These are phyloP conservation scores for Rhodosporidiobolus odoratus DNA, from an alignment of 768 basidiomycete genomes.

Conservation along the genomic window DNA sequence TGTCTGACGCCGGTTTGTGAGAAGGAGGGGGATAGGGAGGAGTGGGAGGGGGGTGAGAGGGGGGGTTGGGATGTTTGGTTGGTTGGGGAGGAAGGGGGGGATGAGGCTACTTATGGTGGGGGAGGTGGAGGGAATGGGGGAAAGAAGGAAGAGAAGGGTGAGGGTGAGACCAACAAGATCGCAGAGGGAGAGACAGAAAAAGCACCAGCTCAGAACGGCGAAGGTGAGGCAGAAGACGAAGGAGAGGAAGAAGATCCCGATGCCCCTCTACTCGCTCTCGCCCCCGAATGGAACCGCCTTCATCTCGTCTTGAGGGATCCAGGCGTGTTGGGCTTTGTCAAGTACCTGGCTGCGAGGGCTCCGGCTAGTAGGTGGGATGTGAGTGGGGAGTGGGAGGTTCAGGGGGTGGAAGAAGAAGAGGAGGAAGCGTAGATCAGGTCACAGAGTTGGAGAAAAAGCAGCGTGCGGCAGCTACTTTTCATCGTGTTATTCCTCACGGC, in stretches of 20 bases:
- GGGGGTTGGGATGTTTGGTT: conserved; percentile 99
- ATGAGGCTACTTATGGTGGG: conserved; percentile 85
- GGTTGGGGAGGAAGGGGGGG: conserved; percentile 88
- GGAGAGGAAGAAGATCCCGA: conserved; percentile 53
- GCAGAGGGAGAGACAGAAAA: conserved; percentile 13
- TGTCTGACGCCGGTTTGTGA: conserved; percentile 56
- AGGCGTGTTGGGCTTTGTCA: conserved; percentile 88
- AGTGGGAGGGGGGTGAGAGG: conserved; percentile 68
- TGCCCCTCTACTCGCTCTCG: conserved; percentile 74
- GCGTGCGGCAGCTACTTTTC: too few species aligned
- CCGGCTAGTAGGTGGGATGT: conserved; percentile 90
- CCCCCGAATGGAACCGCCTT: conserved; percentile 82
- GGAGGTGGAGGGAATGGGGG: conserved; percentile 48
- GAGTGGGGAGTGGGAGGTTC: conserved; percentile 80
- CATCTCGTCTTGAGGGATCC: conserved; percentile 86
- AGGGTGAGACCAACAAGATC: not conserved
- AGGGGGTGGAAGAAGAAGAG: conserved; percentile 30
- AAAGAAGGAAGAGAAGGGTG: conserved; percentile 37
- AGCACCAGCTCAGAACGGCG: conserved; percentile 37
- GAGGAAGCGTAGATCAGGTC: conserved; percentile 10
- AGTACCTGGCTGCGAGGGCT: conserved; percentile 85
- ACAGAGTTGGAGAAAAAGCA: not conserved
- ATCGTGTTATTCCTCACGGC: too few species aligned
- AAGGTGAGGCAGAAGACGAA: conserved; percentile 35
- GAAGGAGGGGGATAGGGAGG: conserved; percentile 51